Evolutionary conservation across 768 basidiomycete species (phyloP), one percentile per base, ranked within the genome.

Genomic region (Boletus edulis): DNA sequence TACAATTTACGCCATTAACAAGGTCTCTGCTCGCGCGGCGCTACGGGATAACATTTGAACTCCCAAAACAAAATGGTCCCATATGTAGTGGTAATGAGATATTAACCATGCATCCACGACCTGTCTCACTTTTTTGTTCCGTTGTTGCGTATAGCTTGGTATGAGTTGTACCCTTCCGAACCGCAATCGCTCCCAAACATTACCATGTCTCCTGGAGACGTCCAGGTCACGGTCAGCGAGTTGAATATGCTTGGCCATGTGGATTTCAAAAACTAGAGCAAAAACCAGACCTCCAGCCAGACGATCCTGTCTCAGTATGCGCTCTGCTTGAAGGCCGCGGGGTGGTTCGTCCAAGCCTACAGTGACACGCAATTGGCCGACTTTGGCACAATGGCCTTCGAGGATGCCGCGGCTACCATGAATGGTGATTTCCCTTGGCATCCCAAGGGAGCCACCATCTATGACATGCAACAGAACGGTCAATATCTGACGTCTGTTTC

Each of bases 311-410:
- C 34, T 34, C 1, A 3, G 12, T 22, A 31, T 17, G 49, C 54
- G 8, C 9, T 43, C 55, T 2, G 49, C 62, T 11, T 57, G 52
- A 13, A 46, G 52, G 11, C 45, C 8, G 60, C 59, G 4, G 60
- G 61, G 24, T 61, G 60, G 60, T 48, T 61, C 14, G 51, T 57
- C 12, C 55, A 56, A 40, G 41, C 47, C 35, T 56, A 46, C 41
- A 5, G 4, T 24, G 24, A 8, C n/a, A n/a, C n/a, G n/a, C n/a
- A 5, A 3, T 17, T 61, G 41, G 44, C 46, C 15, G 12, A 61
- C 51, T 60, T 60, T 43, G 41, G 51, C 32, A 47, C 43, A 4
- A 14, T 61, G 2, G 39, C 47, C 4, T 61, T 61, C 10, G 43
- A 27, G 10, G 14, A 53, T 11, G 51, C 55, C 11, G 0, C 1